Conservation (phyloP, 768 basidiomycete genomes). For the Naganishia onofrii region DNA sequence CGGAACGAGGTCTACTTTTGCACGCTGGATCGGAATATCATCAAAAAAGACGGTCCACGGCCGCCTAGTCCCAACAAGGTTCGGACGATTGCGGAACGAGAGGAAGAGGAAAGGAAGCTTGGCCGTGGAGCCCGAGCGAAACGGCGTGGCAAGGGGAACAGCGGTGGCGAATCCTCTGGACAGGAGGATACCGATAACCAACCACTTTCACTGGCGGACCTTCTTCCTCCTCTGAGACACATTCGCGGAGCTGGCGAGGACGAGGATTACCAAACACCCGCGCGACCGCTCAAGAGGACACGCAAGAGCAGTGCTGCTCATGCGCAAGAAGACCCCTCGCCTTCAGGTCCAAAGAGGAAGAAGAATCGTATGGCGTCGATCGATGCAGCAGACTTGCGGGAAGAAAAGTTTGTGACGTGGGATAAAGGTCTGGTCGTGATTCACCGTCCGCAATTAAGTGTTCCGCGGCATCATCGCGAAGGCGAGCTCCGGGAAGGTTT, state of each 20-base stretch:
- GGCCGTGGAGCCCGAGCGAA: slow-evolving; percentile 28
- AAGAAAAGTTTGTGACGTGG: slow-evolving; percentile 45
- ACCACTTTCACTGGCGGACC: slow-evolving; percentile 2
- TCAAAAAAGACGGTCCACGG: slow-evolving; percentile 43
- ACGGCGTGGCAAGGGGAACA: background rate
- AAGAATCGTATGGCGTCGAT: slow-evolving; percentile 20
- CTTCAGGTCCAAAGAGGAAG: slow-evolving; percentile 21
- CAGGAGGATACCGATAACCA: slow-evolving; percentile 24
- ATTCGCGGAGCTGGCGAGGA: slow-evolving; percentile 47
- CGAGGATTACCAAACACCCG: slow-evolving; percentile 46
- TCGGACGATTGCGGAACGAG: slow-evolving; percentile 42
- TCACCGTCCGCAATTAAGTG: slow-evolving; percentile 6
- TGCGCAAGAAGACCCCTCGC: background rate
- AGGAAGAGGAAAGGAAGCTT: slow-evolving; percentile 41
- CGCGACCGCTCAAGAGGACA: slow-evolving; percentile 39
- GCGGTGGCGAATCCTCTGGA: slow-evolving; percentile 6
- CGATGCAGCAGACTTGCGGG: background rate
- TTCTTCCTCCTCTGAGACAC: slow-evolving; percentile 29
- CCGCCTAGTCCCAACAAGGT: slow-evolving; percentile 50
- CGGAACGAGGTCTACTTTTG: slow-evolving; percentile 50
- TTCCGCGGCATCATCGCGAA: slow-evolving; percentile 17
- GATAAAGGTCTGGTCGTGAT: slow-evolving; percentile 48
- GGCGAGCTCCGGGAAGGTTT: background rate
- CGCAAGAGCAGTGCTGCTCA: slow-evolving; percentile 19
- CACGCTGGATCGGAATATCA: slow-evolving; percentile 49